Evolutionary conservation across 345 rosid genomes (phyloP), one percentile per base, ranked within the genome.

Genomic region (Arabidopsis thaliana): DNA sequence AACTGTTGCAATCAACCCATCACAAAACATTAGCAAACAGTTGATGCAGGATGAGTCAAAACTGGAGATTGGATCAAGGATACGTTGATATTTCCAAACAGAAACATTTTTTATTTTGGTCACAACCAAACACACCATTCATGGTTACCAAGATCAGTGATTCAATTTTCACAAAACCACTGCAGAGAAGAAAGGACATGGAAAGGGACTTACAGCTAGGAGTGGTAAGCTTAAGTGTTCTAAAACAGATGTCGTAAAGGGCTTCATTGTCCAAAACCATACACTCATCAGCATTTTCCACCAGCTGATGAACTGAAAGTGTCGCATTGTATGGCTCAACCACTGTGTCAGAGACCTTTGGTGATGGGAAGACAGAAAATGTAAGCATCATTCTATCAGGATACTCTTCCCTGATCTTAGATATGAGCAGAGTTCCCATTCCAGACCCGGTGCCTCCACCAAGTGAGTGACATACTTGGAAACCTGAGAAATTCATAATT

Each of bases 341-440:
- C 48, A 89, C 96, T 6, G 96, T 89, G 59, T 89, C 96, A 0
- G 96, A 89, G 46, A 89, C 91, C 82, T 89, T 89, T 0, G 95
- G 95, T 52, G 95, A 89, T n/a, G 95, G 95, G 77, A 87, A 89
- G 60, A 89, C 96, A 8, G 92, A 89, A 74, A 89, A 89, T 1
- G 96, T 89, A 9, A 89, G 96, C 96, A 87, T 89, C 96, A 89
- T 89, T 28, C 96, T 84, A 67, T 89, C 96, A 2, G 92, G 90
- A 58, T 87, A 87, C 82, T 89, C 92, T 71, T 87, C 90, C 67
- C 92, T 83, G 22, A 87, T 87, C 82, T 89, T 87, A 8, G 92
- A 89, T 64, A 89, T 89, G 75, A 89, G 69, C 38, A 89, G 80
- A 4, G 95, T 89, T 11, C 95, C 95, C 95, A 89, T 89, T 66